phyloP scores from a whole-genome alignment of 257 asterid genomes.

The Mitragyna speciosa region DNA sequence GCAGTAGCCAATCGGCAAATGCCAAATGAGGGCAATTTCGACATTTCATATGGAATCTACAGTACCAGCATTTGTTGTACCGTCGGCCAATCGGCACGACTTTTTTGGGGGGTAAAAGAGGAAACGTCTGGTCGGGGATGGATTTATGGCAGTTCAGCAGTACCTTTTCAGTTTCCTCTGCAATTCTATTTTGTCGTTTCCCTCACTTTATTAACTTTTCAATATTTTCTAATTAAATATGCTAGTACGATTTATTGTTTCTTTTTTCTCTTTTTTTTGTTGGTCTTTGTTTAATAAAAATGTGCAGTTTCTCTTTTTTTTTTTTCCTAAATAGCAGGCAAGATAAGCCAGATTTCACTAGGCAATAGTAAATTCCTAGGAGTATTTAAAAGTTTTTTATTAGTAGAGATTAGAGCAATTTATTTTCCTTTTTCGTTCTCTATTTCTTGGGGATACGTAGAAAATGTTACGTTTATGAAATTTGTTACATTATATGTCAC shows the following conservation, averaged over 20 bases:
- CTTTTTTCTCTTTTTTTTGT: background rate
- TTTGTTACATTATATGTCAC: too few species aligned
- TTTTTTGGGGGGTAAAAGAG: slow-evolving; percentile 27
- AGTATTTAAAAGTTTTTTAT: too few species aligned
- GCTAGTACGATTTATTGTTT: background rate
- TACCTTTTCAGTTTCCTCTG: slow-evolving; percentile 26
- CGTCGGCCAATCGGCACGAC: slow-evolving; percentile 28
- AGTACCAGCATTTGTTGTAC: background rate
- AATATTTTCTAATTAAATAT: background rate
- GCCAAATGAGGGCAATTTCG: background rate
- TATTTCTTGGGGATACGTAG: too few species aligned
- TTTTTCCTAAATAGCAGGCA: too few species aligned
- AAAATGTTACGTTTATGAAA: too few species aligned
- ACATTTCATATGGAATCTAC: background rate
- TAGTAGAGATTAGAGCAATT: background rate
- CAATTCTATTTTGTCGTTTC: slow-evolving; percentile 22
- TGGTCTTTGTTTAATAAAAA: too few species aligned
- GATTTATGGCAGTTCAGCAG: slow-evolving; percentile 16
- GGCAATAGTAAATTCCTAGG: too few species aligned
- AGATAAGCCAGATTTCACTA: too few species aligned
- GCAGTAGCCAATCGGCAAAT: too few species aligned
- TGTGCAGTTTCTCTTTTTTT: too few species aligned
- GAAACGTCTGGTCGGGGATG: slow-evolving; percentile 8
- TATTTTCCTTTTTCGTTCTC: too few species aligned
- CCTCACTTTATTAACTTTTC: background rate